A percentile compares a stretch with the other conserved stretches of the same genome.
Conservation (phyloP, 768 basidiomycete species). For the Serendipita sp. region DNA sequence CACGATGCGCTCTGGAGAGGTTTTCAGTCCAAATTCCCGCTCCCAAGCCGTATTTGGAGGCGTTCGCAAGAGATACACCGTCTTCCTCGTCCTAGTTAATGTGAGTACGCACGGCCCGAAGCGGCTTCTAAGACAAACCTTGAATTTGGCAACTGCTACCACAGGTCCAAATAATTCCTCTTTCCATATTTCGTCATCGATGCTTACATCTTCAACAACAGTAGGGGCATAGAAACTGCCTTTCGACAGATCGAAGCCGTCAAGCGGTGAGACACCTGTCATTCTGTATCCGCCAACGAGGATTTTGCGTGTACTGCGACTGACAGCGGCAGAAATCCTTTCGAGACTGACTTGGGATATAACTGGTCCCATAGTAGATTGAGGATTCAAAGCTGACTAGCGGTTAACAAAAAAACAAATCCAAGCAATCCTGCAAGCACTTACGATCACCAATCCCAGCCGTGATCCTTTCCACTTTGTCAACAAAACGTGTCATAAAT, state of each 20-base stretch:
- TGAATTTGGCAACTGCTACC: slow-evolving; percentile 45
- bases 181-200: slow-evolving; percentile 50
- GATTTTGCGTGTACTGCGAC: slow-evolving; percentile 29
- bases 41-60: slow-evolving; percentile 64
- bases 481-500: slow-evolving; percentile 45
- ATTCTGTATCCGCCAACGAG: slow-evolving; percentile 52
- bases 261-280: slow-evolving; percentile 42
- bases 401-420: not conserved
- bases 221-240: slow-evolving; percentile 75
- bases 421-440: slow-evolving; percentile 15
- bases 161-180: slow-evolving; percentile 82
- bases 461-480: slow-evolving; percentile 45
- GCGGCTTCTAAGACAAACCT: slow-evolving; percentile 22
- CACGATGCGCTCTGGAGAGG: slow-evolving; percentile 57
- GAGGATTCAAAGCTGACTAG: slow-evolving; percentile 43
- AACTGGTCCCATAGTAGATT: slow-evolving; percentile 64
- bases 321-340: slow-evolving; percentile 40
- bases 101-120: not conserved
- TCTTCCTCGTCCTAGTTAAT: slow-evolving; percentile 39
- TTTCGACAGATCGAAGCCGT: slow-evolving; percentile 49
- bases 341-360: slow-evolving; percentile 50
- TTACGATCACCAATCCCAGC: slow-evolving; percentile 63
- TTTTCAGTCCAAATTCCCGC: slow-evolving; percentile 68
- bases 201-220: slow-evolving; percentile 40
- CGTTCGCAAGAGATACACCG: slow-evolving; percentile 53